Base-by-base conservation (phyloP, 2,329 filamentous ascomycete species). In the Penicillium vulpinum region DNA sequence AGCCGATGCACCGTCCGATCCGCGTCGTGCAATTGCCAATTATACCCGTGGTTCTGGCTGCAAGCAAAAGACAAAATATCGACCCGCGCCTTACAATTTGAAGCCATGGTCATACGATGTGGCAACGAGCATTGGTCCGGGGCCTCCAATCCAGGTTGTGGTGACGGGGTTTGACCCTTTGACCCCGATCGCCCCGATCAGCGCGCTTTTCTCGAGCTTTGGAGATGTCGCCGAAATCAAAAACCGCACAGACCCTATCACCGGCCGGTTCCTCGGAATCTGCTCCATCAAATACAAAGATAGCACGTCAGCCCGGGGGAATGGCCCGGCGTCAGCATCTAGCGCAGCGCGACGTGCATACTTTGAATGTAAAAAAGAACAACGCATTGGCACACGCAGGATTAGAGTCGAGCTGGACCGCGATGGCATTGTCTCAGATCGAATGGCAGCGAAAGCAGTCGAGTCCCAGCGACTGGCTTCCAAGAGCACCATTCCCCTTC, bases 111-210 rank as follows among this genome's bases (percentile, higher is more conserved):
- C 85, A 26, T 94, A 91, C 75, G 92, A 97, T 71, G 78, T 87
- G 5, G 86, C 86, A 66, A 91, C 91, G 5, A 96, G 93, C 2
- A 86, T 95, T 66, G 93, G 92, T 0, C 91, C 92, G 24, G 91
- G 91, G 0, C 93, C 93, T 15, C 91, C 94, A 2, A 91, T 89
- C 2, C 91, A 96, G 72, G 86, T 99, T 47, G 88, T 97, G 4
- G 91, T 97, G 21, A 92, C 88, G n/a, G 91, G 92, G n/a, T 97
- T 97, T 72, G 94, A 97, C 74, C 92, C 93, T 7, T 80, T 97
- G 62, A 88, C 90, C 39, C 85, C 91, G 13, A 90, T 96, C 38
- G 70, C 72, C 49, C 72, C 68, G 11, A 75, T 75, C 54, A 75
- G 58, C 43, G 71, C 73, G 5, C 64, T 75, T 16, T 75, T 75